These are phyloP conservation scores for Trebouxia sp. DNA, from an alignment of 139 green algal genomes.

Conservation along the genomic window DNA sequence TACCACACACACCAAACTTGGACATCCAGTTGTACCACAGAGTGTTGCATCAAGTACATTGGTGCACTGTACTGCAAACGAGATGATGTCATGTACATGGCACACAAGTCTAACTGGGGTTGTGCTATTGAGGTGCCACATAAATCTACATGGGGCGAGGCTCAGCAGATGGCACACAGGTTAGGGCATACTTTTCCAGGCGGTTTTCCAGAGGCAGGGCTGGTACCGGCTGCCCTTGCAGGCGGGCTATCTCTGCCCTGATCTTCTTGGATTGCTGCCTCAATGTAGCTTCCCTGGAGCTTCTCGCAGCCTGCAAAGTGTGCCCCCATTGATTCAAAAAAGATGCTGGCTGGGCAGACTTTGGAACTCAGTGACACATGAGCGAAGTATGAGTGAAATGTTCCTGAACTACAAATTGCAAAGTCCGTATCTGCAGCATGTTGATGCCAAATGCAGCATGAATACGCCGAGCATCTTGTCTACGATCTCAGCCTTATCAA, in stretches of 20 bases:
- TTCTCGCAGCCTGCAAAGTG: background rate
- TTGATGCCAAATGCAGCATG: background rate
- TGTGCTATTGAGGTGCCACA: background rate
- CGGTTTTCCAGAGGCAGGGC: background rate
- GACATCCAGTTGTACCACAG: background rate
- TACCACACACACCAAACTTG: too few species aligned
- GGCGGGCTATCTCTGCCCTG: conserved; percentile 19
- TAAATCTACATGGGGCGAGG: background rate
- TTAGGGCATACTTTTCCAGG: background rate
- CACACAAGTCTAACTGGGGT: background rate
- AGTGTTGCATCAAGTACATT: background rate
- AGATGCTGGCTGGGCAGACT: background rate
- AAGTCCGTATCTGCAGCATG: background rate
- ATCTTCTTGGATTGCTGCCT: background rate
- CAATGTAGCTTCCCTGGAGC: background rate
- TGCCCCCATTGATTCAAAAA: background rate
- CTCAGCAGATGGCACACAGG: background rate
- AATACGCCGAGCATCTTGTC: too few species aligned
- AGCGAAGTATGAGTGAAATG: background rate
- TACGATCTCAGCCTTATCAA: too few species aligned
- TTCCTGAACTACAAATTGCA: background rate
- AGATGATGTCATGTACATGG: background rate
- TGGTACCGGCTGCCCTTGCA: background rate
- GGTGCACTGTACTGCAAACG: background rate
- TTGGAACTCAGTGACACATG: background rate